Evolutionary conservation across 1,139 yeast genomes (phyloP).

Genomic region (Zhuliangozyma parablackwelliae): DNA sequence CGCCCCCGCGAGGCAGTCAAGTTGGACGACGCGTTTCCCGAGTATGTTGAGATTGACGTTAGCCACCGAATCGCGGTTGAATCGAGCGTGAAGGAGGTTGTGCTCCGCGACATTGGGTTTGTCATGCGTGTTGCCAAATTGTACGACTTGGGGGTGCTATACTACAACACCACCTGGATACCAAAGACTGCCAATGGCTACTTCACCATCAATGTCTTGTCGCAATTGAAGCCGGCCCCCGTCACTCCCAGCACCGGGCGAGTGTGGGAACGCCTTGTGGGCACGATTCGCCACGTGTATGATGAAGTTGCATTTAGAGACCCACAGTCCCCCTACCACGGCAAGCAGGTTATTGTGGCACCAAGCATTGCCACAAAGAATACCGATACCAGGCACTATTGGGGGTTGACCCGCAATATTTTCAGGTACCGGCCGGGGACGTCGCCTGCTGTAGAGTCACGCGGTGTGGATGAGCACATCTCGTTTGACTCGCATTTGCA

Average conservation of each 20-base stretch:
- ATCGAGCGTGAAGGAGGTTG: slow-evolving; percentile 31
- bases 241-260: slow-evolving; percentile 44
- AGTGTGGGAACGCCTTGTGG: slow-evolving; percentile 53
- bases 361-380: slow-evolving; percentile 36
- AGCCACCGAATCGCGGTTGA: slow-evolving; percentile 55
- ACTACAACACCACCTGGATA: slow-evolving; percentile 27
- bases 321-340: slow-evolving; percentile 13
- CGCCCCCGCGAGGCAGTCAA: slow-evolving; percentile 72
- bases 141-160: slow-evolving; percentile 43
- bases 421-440: slow-evolving; percentile 33
- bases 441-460: slow-evolving; percentile 23
- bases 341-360: slow-evolving; percentile 20
- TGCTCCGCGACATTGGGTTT: slow-evolving; percentile 27
- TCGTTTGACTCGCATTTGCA: slow-evolving; percentile 51
- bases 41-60: slow-evolving; percentile 49
- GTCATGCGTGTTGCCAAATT: slow-evolving; percentile 32
- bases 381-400: slow-evolving; percentile 39
- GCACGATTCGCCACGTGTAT: slow-evolving; percentile 53
- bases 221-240: slow-evolving; percentile 56
- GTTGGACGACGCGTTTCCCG: slow-evolving; percentile 74
- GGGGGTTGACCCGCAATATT: slow-evolving; percentile 37
- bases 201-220: slow-evolving; percentile 36
- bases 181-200: slow-evolving; percentile 37
- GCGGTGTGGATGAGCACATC: slow-evolving; percentile 59
- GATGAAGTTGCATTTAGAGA: slow-evolving; percentile 40